Conservation (phyloP, 2,329 filamentous ascomycete genomes). For the Sordariomycetes sp. region DNA sequence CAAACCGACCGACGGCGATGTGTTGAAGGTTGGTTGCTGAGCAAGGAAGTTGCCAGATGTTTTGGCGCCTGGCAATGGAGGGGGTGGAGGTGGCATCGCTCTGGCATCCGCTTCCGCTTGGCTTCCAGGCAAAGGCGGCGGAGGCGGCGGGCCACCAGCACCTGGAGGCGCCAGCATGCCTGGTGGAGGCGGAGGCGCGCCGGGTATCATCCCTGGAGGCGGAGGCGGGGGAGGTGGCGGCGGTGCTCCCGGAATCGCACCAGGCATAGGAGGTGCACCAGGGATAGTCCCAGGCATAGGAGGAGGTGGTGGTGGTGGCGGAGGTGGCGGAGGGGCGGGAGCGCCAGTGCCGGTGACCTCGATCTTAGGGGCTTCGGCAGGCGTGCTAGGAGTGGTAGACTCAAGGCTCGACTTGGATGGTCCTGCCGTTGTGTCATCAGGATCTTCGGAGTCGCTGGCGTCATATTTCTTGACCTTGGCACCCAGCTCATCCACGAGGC, state of each 20-base stretch:
- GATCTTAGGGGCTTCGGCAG: slow-evolving; percentile 48
- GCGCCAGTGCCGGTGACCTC: slow-evolving; percentile 38
- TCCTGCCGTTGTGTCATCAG: slow-evolving; percentile 60
- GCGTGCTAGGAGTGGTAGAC: slow-evolving; percentile 58
- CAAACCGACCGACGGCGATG: slow-evolving; percentile 51
- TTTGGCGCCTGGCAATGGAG: slow-evolving; percentile 28
- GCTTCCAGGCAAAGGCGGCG: slow-evolving; percentile 28
- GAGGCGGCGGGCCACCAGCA: slow-evolving; percentile 12
- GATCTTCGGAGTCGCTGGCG: slow-evolving; percentile 63
- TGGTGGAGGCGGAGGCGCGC: neutral
- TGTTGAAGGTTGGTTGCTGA: slow-evolving; percentile 46
- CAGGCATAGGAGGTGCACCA: slow-evolving; percentile 32
- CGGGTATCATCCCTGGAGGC: slow-evolving; percentile 4
- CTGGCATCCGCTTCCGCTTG: slow-evolving; percentile 1
- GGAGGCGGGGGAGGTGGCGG: slow-evolving; percentile 28
- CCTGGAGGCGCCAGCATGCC: slow-evolving; percentile 13
- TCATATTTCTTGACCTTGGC: slow-evolving; percentile 67
- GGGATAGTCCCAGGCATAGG: slow-evolving; percentile 39
- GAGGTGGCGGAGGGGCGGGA: slow-evolving; percentile 35
- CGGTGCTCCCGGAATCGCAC: slow-evolving; percentile 15
- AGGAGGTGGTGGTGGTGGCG: slow-evolving; percentile 36
- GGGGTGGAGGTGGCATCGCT: slow-evolving; percentile 20
- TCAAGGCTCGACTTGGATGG: slow-evolving; percentile 69
- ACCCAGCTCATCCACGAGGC: slow-evolving; percentile 62
- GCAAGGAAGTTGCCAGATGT: slow-evolving; percentile 71